Evolutionary conservation across 2,329 filamentous ascomycete species (phyloP).

Genomic region (Paraphoma chrysanthemicola): DNA sequence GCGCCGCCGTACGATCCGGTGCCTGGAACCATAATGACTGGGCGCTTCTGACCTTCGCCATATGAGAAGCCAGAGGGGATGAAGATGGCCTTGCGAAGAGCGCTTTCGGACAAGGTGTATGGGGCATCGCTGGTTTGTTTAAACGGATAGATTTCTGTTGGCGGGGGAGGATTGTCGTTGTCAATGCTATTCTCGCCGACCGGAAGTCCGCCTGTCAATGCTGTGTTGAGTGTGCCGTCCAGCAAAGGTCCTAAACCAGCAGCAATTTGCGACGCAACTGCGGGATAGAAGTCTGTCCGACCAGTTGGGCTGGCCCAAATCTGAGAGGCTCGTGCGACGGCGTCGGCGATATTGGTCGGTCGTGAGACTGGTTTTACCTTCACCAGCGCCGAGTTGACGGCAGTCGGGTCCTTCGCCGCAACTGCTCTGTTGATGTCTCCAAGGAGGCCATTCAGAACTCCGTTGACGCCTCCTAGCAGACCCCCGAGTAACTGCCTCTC

Average conservation of each 20-base stretch:
- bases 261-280: slow-evolving; percentile 29
- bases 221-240: slow-evolving; percentile 21
- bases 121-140: slow-evolving; percentile 52
- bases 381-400: slow-evolving; percentile 18
- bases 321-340: slow-evolving; percentile 8
- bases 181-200: slow-evolving; percentile 28
- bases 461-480: slow-evolving; percentile 10
- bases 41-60: slow-evolving; percentile 50
- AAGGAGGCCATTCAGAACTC: slow-evolving; percentile 15
- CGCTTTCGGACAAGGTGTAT: slow-evolving; percentile 56
- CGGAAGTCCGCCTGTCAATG: slow-evolving; percentile 17
- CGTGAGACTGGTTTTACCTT: slow-evolving; percentile 19
- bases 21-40: slow-evolving; percentile 62
- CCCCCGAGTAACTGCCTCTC: slow-evolving; percentile 20
- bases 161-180: slow-evolving; percentile 29
- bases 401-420: slow-evolving; percentile 13
- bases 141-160: slow-evolving; percentile 47
- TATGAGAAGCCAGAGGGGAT: slow-evolving; percentile 57
- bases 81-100: slow-evolving; percentile 60
- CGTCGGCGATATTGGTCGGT: slow-evolving; percentile 23
- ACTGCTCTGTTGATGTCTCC: slow-evolving; percentile 19
- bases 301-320: slow-evolving; percentile 26
- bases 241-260: slow-evolving; percentile 21
- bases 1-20: slow-evolving; percentile 58
- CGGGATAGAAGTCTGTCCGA: slow-evolving; percentile 20